phyloP scores from a whole-genome alignment of 345 rosid species.

The Draba incana region DNA sequence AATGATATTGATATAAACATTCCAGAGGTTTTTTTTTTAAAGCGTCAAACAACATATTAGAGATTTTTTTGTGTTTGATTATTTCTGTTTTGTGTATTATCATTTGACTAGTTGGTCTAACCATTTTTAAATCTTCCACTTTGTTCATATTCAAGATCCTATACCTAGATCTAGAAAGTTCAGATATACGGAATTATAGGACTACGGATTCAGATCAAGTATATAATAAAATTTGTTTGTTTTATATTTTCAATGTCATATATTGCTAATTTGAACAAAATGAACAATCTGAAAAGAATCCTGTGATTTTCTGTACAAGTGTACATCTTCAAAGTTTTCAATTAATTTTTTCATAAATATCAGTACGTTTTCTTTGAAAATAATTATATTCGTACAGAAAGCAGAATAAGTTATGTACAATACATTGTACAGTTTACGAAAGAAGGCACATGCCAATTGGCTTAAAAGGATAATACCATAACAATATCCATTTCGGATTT shows the following conservation, averaged over 20 bases:
- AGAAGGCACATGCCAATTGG: constrained; percentile 36
- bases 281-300: constrained; percentile 18
- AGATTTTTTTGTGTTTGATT: not conserved
- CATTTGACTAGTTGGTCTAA: not conserved
- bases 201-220: constrained; percentile 5
- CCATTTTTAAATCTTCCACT: not conserved
- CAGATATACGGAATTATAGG: not conserved
- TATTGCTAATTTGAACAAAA: not conserved
- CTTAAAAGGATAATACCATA: constrained; percentile 36
- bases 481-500: not conserved
- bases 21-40: too few relatives aligned
- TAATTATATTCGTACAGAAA: not conserved
- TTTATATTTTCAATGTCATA: not conserved
- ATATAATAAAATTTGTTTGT: not conserved
- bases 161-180: constrained; percentile 31
- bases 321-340: not conserved
- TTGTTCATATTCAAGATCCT: constrained; percentile 12
- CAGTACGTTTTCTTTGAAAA: not conserved
- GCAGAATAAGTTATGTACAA: constrained; percentile 12
- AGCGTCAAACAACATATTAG: too few relatives aligned
- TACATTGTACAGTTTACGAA: constrained; percentile 21
- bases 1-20: too few relatives aligned
- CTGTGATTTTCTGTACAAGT: not conserved
- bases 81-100: not conserved
- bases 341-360: not conserved